Evolutionary conservation across 331 rosid species (phyloP).

Genomic region (Acacia pycnantha): DNA sequence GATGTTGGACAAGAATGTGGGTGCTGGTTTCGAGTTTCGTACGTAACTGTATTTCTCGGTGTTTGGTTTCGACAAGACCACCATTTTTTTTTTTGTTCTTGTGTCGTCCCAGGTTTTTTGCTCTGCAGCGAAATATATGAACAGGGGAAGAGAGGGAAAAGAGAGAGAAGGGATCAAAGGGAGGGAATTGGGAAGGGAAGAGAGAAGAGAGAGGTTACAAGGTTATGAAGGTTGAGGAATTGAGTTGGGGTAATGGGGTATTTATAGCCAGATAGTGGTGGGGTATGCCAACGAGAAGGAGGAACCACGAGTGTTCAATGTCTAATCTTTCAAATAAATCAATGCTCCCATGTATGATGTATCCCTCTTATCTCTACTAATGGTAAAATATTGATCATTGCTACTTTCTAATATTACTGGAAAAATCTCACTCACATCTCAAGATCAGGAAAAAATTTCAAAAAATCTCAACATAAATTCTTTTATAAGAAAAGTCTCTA

Average conservation of each 20-base stretch:
- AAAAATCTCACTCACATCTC: too few species aligned
- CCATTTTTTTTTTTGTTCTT: conserved; percentile 32
- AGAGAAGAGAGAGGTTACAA: conserved; percentile 19
- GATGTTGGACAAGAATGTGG: conserved; percentile 51
- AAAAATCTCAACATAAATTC: too few species aligned
- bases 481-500: too few species aligned
- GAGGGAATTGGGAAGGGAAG: conserved; percentile 5
- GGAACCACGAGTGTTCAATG: background rate
- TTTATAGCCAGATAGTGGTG: conserved; percentile 49
- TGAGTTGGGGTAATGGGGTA: conserved; percentile 28
- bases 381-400: too few species aligned
- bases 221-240: conserved; percentile 33
- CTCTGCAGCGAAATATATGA: background rate
- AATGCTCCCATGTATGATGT: too few species aligned
- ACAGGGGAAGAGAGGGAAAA: background rate
- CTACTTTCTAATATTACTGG: too few species aligned
- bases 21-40: conserved; percentile 40
- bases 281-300: background rate
- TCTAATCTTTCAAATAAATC: background rate
- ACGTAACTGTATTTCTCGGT: background rate
- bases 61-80: conserved; percentile 29
- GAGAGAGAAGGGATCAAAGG: background rate
- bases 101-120: background rate
- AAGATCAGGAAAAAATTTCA: too few species aligned
- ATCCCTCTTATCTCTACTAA: too few species aligned